phyloP scores from a whole-genome alignment of 495 filamentous ascomycete species.

The Aspergillus baeticus region DNA sequence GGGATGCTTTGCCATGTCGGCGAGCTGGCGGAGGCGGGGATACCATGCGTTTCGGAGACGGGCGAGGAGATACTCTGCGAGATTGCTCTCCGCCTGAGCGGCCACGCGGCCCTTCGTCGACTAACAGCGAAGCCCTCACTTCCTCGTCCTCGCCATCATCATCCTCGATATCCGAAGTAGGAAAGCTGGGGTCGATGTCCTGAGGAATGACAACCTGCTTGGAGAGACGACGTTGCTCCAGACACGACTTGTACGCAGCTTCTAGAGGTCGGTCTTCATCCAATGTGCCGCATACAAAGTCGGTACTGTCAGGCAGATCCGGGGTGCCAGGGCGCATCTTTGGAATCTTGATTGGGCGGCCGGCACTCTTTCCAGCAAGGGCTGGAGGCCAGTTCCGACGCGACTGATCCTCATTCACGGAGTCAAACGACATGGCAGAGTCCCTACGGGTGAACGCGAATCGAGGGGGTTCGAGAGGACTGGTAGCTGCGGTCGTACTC shows the following conservation, averaged over 20 bases:
- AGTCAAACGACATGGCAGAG: conserved; percentile 67
- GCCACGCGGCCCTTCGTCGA: conserved; percentile 39
- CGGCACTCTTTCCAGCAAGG: conserved; percentile 22
- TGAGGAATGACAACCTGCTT: conserved; percentile 81
- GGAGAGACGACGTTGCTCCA: conserved; percentile 74
- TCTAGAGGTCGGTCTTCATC: conserved; percentile 96
- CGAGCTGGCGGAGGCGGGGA: conserved; percentile 66
- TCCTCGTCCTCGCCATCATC: conserved; percentile 67
- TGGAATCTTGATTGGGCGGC: conserved; percentile 41
- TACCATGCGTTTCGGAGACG: conserved; percentile 45
- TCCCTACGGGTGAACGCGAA: conserved; percentile 45
- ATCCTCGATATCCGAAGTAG: conserved; percentile 87
- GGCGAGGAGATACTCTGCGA: conserved; percentile 32
- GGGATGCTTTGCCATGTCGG: conserved; percentile 64
- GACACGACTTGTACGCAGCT: conserved; percentile 81
- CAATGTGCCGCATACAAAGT: conserved; percentile 95
- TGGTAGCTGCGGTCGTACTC: conserved; percentile 56
- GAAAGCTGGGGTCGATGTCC: conserved; percentile 97
- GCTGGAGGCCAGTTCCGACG: conserved; percentile 32
- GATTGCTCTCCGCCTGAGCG: conserved; percentile 24
- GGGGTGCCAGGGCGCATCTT: conserved; percentile 72
- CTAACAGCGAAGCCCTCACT: conserved; percentile 31
- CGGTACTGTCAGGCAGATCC: conserved; percentile 91
- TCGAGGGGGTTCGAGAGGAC: conserved; percentile 50
- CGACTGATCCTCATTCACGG: conserved; percentile 47